Evolutionary conservation across 2,329 filamentous ascomycete species (phyloP), one percentile per base, ranked within the genome.

Genomic region (Coniochaeta sp.): DNA sequence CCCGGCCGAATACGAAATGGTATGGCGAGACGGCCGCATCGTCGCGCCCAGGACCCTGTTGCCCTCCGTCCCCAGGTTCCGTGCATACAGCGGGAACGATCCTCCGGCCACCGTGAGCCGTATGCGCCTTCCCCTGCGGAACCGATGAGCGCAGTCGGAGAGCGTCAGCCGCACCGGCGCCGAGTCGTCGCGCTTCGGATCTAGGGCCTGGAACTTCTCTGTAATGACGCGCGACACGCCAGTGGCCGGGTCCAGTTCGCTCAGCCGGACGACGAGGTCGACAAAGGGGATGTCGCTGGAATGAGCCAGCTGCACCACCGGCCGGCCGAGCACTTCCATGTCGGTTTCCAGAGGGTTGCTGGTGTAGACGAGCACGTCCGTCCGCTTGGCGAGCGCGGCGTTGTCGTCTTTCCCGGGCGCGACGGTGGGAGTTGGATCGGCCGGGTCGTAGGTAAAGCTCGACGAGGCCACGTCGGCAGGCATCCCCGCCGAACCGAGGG

Each of bases 401-500:
- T 59, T 54, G 52, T 59, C 52, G 5, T 42, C 57, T 19, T 19
- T 32, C 26, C 56, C 57, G 19, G 34, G 36, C 6, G 32, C 55
- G 19, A 59, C 36, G 4, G 54, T 52, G 5, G 62, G 62, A 4
- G 62, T 63, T 3, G 62, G 60, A 55, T 60, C 32, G 14, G 30
- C 4, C 1, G 62, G 62, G 47, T 63, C 58, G 55, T 55, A 63
- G 22, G 28, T 58, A 58, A 63, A 63, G 16, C 16, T 44, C 38
- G 34, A 16, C 19, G 32, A 2, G 55, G n/a, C 47, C 30, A 28
- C 12, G 8, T 52, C 60, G 22, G 24, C 32, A 24, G 47, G 28
- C 12, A 44, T 10, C 19, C 22, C 24, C 5, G 9, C 17, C 7
- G 22, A 1, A 28, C 24, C 19, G 1, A 59, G 32, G 22, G 12